A percentile compares a stretch with the other conserved stretches of the same genome.
These are phyloP conservation scores for Fusarium nelsonii DNA, from an alignment of 2,329 filamentous ascomycete genomes.

Conservation along the genomic window DNA sequence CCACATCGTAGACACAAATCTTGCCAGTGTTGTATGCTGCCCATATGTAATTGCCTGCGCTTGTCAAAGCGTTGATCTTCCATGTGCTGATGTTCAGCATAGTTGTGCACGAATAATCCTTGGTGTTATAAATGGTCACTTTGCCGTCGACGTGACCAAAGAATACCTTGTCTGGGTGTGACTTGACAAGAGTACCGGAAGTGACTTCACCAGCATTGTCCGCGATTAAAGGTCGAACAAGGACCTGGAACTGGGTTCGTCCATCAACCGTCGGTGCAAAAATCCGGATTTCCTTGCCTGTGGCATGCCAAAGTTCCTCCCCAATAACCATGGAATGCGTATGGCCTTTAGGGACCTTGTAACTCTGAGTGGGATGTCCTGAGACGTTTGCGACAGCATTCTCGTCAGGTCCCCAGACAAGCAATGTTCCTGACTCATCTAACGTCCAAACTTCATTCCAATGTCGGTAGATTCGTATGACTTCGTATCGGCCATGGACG, in stretches of 20 bases:
- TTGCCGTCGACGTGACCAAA: constrained; percentile 95
- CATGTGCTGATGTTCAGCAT: constrained; percentile 90
- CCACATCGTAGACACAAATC: constrained; percentile 92
- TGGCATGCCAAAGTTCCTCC: constrained; percentile 87
- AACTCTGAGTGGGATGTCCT: constrained; percentile 77
- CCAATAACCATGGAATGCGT: constrained; percentile 91
- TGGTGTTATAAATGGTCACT: constrained; percentile 88
- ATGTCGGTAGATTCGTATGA: constrained; percentile 87
- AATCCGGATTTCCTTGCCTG: constrained; percentile 87
- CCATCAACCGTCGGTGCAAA: constrained; percentile 80
- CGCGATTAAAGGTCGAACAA: constrained; percentile 76
- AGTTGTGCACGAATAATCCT: constrained; percentile 80
- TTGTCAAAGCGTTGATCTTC: constrained; percentile 90
- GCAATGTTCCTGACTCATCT: constrained; percentile 87
- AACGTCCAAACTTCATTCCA: constrained; percentile 93
- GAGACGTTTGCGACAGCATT: constrained; percentile 80
- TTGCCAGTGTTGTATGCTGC: constrained; percentile 94
- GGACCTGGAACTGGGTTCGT: constrained; percentile 78
- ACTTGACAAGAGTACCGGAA: constrained; percentile 80
- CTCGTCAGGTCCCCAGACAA: constrained; percentile 85
- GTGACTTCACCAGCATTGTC: constrained; percentile 87
- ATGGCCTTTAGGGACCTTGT: constrained; percentile 82
- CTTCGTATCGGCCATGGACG: constrained; percentile 82
- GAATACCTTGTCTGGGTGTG: constrained; percentile 82
- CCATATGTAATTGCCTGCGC: constrained; percentile 88